A percentile compares a stretch with the other conserved stretches of the same genome.
Evolutionary conservation across 768 basidiomycete species (phyloP).

Genomic region (Tricholoma furcatifolium): DNA sequence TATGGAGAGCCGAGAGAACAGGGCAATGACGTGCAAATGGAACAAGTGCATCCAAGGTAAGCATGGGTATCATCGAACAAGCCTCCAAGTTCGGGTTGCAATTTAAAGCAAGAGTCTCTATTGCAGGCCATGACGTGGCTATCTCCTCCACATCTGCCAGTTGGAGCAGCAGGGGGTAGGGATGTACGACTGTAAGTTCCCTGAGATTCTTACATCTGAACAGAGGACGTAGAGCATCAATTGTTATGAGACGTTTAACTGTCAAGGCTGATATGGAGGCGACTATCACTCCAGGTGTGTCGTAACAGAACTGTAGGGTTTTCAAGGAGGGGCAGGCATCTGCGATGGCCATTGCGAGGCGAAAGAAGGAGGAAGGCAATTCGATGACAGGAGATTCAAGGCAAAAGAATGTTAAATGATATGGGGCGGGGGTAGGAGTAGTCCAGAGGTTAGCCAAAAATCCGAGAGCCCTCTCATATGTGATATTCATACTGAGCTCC

Average conservation of each 20-base stretch:
- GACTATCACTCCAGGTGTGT: slow-evolving; percentile 18
- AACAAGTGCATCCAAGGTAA: slow-evolving; percentile 37
- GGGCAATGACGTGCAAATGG: slow-evolving; percentile 41
- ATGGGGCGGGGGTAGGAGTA: too few species aligned
- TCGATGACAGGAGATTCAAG: slow-evolving; percentile 48
- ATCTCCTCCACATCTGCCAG: slow-evolving; percentile 43
- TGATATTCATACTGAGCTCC: slow-evolving; percentile 49
- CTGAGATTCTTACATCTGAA: slow-evolving; percentile 31
- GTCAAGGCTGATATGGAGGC: too few species aligned
- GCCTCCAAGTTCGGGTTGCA: slow-evolving; percentile 48
- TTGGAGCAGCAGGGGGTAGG: slow-evolving; percentile 35
- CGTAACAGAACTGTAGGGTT: slow-evolving; percentile 40
- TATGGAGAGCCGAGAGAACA: slow-evolving; percentile 34
- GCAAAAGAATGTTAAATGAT: slow-evolving; percentile 48
- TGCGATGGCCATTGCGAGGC: slow-evolving; percentile 41
- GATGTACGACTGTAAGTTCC: slow-evolving; percentile 36
- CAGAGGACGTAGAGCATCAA: slow-evolving; percentile 34
- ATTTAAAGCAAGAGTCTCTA: slow-evolving; percentile 45
- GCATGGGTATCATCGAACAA: slow-evolving; percentile 24
- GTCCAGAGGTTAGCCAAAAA: slow-evolving; percentile 44
- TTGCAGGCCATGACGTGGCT: slow-evolving; percentile 42
- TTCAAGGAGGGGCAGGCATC: slow-evolving; percentile 47
- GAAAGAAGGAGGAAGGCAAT: slow-evolving; percentile 36
- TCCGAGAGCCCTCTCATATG: slow-evolving; percentile 39
- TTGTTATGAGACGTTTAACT: slow-evolving; percentile 23